These are phyloP conservation scores for Penicillium sp. DNA, from an alignment of 2,329 filamentous ascomycete species.

Conservation along the genomic window DNA sequence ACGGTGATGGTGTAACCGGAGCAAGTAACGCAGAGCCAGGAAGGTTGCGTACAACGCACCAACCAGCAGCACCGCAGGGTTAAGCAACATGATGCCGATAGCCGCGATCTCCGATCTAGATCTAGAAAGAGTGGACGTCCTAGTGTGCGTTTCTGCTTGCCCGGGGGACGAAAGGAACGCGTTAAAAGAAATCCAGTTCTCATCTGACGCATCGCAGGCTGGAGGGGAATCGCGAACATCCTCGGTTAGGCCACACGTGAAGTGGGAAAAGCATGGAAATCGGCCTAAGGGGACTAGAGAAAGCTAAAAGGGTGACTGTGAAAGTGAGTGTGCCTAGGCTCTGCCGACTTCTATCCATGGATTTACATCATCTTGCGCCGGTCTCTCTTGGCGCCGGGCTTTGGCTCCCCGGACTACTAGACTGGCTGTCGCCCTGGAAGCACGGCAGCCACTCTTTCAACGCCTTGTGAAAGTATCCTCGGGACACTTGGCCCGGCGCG, in stretches of 20 bases:
- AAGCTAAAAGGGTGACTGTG: no score
- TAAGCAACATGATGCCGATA: slow-evolving; percentile 23
- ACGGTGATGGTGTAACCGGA: slow-evolving; percentile 22
- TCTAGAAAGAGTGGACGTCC: neutral
- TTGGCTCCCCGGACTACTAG: no score
- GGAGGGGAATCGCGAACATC: slow-evolving; percentile 1
- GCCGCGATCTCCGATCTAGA: neutral
- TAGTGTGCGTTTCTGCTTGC: no score
- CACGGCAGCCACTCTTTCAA: slow-evolving; percentile 50
- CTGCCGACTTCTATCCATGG: no score
- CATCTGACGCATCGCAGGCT: slow-evolving; percentile 1
- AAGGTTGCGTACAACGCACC: slow-evolving; percentile 22
- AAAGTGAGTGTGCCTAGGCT: no score
- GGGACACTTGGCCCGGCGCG: slow-evolving; percentile 32
- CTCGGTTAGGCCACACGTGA: slow-evolving; percentile 17
- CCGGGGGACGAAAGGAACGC: neutral
- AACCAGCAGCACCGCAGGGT: slow-evolving; percentile 18
- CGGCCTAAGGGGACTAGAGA: neutral
- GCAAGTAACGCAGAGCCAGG: slow-evolving; percentile 23
- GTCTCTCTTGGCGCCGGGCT: no score
- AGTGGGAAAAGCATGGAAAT: neutral
- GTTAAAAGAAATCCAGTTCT: slow-evolving; percentile 5
- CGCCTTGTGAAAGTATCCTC: slow-evolving; percentile 41
- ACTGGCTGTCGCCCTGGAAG: no score
- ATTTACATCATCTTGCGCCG: no score